phyloP scores from a whole-genome alignment of 345 rosid species.

The Populus alba region DNA sequence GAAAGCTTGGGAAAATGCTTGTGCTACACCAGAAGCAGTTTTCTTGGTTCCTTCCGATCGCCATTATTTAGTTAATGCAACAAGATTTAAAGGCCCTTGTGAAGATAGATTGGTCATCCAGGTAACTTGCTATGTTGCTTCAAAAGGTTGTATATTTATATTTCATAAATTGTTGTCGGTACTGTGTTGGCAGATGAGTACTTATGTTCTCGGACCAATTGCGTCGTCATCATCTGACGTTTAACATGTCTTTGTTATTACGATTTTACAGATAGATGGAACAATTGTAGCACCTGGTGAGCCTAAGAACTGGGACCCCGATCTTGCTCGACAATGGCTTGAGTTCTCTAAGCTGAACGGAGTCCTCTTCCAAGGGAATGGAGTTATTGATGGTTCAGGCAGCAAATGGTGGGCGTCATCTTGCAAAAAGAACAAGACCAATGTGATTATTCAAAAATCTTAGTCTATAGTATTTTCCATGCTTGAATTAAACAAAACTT shows the following conservation, averaged over 20 bases:
- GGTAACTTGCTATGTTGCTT: slow-evolving; percentile 39
- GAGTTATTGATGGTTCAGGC: slow-evolving; percentile 94
- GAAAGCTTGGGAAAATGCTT: slow-evolving; percentile 74
- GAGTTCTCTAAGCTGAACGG: slow-evolving; percentile 75
- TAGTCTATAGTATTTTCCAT: slow-evolving; percentile 21
- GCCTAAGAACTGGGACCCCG: slow-evolving; percentile 83
- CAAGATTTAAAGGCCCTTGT: slow-evolving; percentile 85
- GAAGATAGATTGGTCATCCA: slow-evolving; percentile 63
- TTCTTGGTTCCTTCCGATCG: slow-evolving; percentile 76
- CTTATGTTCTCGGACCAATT: background rate
- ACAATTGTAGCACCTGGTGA: slow-evolving; percentile 87
- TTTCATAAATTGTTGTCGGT: background rate
- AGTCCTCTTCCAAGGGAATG: slow-evolving; percentile 74
- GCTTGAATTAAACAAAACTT: slow-evolving; percentile 10
- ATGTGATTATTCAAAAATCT: slow-evolving; percentile 39
- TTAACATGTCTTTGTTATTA: background rate
- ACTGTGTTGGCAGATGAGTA: background rate
- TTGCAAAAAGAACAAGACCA: slow-evolving; percentile 79
- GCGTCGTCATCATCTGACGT: background rate
- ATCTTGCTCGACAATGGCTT: slow-evolving; percentile 67
- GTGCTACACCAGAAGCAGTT: slow-evolving; percentile 61
- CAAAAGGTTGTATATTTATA: background rate
- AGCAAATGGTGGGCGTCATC: slow-evolving; percentile 99
- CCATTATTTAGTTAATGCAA: slow-evolving; percentile 71
- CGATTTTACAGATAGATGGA: slow-evolving; percentile 78